Conservation (phyloP, 176 grass and related monocot genomes). For the Poa pratensis region DNA sequence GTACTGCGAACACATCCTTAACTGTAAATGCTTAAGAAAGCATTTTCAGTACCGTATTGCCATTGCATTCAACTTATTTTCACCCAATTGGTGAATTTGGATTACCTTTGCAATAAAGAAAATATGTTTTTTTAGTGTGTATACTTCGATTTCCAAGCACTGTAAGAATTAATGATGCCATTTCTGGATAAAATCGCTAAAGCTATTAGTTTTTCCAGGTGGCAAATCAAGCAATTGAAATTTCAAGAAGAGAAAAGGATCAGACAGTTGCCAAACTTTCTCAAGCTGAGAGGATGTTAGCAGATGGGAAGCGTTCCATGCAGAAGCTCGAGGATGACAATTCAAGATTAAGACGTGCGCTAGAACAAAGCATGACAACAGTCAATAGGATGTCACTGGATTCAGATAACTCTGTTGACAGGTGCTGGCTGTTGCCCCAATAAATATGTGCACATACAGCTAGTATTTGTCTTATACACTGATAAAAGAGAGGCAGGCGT, state of each 20-base stretch:
- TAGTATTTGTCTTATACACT: slow-evolving; percentile 26
- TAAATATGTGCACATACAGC: neutral
- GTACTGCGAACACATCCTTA: slow-evolving; percentile 34
- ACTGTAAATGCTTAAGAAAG: slow-evolving; percentile 37
- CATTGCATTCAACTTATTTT: slow-evolving; percentile 32
- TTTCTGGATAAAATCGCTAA: slow-evolving; percentile 25
- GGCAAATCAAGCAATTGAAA: slow-evolving; percentile 75
- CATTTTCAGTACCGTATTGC: neutral
- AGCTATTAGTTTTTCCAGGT: slow-evolving; percentile 48
- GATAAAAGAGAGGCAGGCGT: neutral
- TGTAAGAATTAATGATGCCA: neutral
- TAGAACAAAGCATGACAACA: slow-evolving; percentile 93
- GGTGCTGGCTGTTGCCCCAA: slow-evolving; percentile 49
- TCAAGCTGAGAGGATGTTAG: slow-evolving; percentile 77
- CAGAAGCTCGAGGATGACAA: slow-evolving; percentile 97
- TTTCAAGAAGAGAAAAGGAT: slow-evolving; percentile 77
- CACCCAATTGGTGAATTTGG: slow-evolving; percentile 30
- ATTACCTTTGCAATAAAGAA: slow-evolving; percentile 1
- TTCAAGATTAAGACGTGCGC: slow-evolving; percentile 76
- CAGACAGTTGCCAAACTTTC: slow-evolving; percentile 62
- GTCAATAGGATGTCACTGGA: slow-evolving; percentile 96
- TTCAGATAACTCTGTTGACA: slow-evolving; percentile 98
- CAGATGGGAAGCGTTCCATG: slow-evolving; percentile 79
- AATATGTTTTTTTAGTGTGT: neutral
- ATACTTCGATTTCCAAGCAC: slow-evolving; percentile 17